Evolutionary conservation across 2,329 filamentous ascomycete genomes (phyloP), one percentile per base, ranked within the genome.

Genomic region (Huntiella savannae): DNA sequence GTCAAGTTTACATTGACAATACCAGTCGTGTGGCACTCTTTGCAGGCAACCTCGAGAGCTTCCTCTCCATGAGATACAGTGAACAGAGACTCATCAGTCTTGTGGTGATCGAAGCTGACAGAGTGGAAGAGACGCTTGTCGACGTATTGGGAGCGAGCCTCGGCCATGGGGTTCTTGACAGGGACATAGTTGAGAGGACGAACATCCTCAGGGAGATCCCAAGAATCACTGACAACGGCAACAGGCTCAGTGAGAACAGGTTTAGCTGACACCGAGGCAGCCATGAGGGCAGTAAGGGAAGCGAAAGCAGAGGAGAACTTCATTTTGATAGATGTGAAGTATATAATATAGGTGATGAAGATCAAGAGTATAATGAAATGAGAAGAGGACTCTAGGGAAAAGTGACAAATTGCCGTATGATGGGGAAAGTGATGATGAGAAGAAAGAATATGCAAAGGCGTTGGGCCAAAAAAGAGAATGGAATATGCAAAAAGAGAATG

Each of bases 1-100:
- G 59, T 63, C 16, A 72, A 55, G 46, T 62, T 59, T 10, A 67
- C 64, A 11, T 59, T 59, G 36, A 69, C 63, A n/a, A 57, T 57
- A 52, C 70, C 71, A 52, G 66, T 63, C 38, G 70, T 60, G 54
- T 68, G 70, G 54, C 69, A 71, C 8, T 63, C 64, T 8, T 61
- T 59, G 55, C 69, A 72, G 32, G 58, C 55, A 40, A 70, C 53
- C 1, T 51, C 49, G 4, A 64, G 53, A 40, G 13, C 17, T 15
- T 32, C 40, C 16, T 34, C 10, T 12, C 34, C 15, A 8, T 37
- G n/a, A 11, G 12, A 13, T 11, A 28, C 4, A 5, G 41, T 33
- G 40, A 39, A 49, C 4, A 40, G 11, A 17, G 40, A 28, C 42
- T 45, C 19, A 13, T 37, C 37, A 8, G 15, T 16, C n/a, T 19